These are phyloP conservation scores for Gaertneriomyces sp. DNA, from an alignment of 192 early-diverging fungal species.

Conservation along the genomic window DNA sequence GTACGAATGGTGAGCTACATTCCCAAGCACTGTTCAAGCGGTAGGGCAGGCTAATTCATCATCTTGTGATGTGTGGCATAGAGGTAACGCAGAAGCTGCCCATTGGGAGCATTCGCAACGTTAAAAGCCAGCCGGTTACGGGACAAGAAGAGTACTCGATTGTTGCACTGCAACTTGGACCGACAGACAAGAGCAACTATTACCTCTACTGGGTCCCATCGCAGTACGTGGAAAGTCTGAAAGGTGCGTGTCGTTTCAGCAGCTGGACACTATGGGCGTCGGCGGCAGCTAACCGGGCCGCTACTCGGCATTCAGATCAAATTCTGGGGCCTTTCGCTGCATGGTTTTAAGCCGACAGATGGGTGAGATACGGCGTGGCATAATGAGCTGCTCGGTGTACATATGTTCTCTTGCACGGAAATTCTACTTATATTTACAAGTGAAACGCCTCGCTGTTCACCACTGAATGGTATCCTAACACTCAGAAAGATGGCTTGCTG, in stretches of 20 bases:
- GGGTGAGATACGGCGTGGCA: too few relatives aligned
- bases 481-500: too few relatives aligned
- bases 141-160: conserved; percentile 28
- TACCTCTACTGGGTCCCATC: conserved; percentile 27
- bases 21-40: background rate
- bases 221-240: conserved; percentile 28
- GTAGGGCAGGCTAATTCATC: background rate
- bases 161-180: conserved; percentile 27
- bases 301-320: too few relatives aligned
- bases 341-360: too few relatives aligned
- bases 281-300: too few relatives aligned
- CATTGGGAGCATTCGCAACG: conserved; percentile 10
- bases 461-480: too few relatives aligned
- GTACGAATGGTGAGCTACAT: conserved; percentile 21
- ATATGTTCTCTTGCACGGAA: too few relatives aligned
- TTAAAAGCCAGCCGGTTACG: conserved; percentile 18
- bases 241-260: conserved; percentile 12
- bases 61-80: conserved; percentile 4
- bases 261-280: too few relatives aligned
- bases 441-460: too few relatives aligned
- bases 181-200: conserved; percentile 31
- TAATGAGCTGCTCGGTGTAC: too few relatives aligned
- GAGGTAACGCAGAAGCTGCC: conserved; percentile 23
- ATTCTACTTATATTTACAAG: too few relatives aligned
- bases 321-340: too few relatives aligned